phyloP scores from a whole-genome alignment of 306 rosid species.

The Cicer bijugum region DNA sequence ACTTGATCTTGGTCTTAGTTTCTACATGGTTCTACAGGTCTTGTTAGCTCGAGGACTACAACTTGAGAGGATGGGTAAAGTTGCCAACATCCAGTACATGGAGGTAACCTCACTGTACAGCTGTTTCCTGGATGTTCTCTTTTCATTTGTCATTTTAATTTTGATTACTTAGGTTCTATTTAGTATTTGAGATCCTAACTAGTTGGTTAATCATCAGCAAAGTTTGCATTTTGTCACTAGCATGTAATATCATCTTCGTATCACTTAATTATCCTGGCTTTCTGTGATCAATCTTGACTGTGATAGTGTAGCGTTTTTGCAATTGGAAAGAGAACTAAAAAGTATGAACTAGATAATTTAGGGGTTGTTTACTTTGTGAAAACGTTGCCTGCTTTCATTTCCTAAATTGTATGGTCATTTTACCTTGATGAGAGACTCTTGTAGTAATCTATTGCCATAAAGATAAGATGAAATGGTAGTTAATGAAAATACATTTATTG shows the following conservation, averaged over 20 bases:
- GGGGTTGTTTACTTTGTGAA: no score
- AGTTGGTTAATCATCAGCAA: neutral
- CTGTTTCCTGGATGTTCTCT: neutral
- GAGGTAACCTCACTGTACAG: slow-evolving; percentile 52
- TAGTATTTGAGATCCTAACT: slow-evolving; percentile 2
- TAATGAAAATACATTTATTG: no score
- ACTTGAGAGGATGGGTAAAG: slow-evolving; percentile 83
- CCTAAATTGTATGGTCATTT: no score
- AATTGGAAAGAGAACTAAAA: slow-evolving; percentile 12
- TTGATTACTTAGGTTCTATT: neutral
- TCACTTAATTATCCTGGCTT: neutral
- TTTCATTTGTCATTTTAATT: slow-evolving; percentile 5
- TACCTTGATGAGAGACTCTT: no score
- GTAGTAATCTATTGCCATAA: no score
- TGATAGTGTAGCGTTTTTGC: neutral
- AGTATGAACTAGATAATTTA: neutral
- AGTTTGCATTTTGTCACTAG: slow-evolving; percentile 24
- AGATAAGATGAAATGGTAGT: no score
- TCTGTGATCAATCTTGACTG: neutral
- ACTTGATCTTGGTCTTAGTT: slow-evolving; percentile 16
- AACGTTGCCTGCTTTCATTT: no score
- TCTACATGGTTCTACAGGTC: slow-evolving; percentile 51
- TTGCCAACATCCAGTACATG: slow-evolving; percentile 59
- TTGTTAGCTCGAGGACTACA: slow-evolving; percentile 81
- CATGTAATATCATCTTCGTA: neutral